Evolutionary conservation across 2,329 filamentous ascomycete species (phyloP), one percentile per base, ranked within the genome.

Genomic region (Westerdykella aurantiaca): DNA sequence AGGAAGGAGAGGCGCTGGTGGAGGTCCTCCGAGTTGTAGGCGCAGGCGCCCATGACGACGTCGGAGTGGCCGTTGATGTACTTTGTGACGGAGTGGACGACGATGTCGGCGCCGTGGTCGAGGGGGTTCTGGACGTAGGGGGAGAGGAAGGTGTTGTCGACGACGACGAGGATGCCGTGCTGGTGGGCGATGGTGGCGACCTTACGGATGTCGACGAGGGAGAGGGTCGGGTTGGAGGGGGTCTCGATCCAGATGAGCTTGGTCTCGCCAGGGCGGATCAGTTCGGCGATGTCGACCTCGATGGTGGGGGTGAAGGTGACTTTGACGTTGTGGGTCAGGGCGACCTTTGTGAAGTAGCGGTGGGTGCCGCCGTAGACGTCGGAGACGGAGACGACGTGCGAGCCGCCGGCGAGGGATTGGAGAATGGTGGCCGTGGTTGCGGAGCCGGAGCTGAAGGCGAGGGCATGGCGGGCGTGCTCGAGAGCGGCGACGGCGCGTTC

Each of bases 361-460:
- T 98, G 93, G 34, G 93, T 98, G 57, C 93, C 93, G 57, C 93
- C 93, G 69, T 98, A 98, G 58, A 98, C 90, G 68, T 98, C 93
- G 37, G 89, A 95, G 38, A 98, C 88, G 49, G 89, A 96, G 58
- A 98, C 84, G 60, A 98, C 88, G 72, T 98, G 93, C 38, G 88
- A 93, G 50, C 89, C 90, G 11, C 86, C 78, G 18, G 91, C 89
- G 45, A 98, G 80, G 56, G 87, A 93, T 73, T 97, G 93, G 46
- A 98, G 81, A 62, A 98, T 88, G 57, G 81, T 88, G 48, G 93
- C 91, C 0, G 93, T 98, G 43, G 93, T 89, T 35, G 93, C 91
- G 55, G 88, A 95, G 58, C 93, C 93, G 21, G 89, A 96, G 37
- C 87, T 85, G 73, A 96, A 98, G 51, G 93, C 91, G 43, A 98